Percentiles rank a stretch among this genome's conserved stretches.
Evolutionary conservation across 23 red algal species (phyloP).

Genomic region (Gracilaria vermiculophylla): DNA sequence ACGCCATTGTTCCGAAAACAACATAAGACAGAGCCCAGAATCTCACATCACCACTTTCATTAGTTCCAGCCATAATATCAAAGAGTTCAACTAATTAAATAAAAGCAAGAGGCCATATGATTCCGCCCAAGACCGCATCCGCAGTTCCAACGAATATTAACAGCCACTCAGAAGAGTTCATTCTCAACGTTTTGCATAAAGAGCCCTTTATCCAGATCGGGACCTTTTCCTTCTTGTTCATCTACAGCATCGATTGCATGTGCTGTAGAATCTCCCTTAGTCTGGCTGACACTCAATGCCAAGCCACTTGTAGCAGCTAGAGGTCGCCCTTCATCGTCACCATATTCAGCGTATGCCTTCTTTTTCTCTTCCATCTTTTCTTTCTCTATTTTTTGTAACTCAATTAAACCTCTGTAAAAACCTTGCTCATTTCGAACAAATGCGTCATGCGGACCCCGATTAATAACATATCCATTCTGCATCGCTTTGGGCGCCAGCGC

Average conservation of each 20-base stretch:
- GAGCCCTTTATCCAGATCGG: constrained; percentile 14
- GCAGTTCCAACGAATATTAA: constrained; percentile 26
- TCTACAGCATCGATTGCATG: not conserved
- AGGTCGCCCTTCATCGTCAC: not conserved
- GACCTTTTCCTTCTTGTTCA: not conserved
- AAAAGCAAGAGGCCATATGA: constrained; percentile 34
- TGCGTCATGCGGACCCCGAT: constrained; percentile 7
- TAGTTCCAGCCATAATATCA: constrained; percentile 29
- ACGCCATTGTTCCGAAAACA: constrained; percentile 3
- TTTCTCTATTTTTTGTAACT: not conserved
- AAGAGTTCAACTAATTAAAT: constrained; percentile 20
- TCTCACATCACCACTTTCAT: constrained; percentile 6
- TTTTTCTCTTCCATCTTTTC: constrained; percentile 35
- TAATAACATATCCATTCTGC: not conserved
- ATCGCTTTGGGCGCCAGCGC: too few relatives aligned
- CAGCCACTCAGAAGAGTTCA: constrained; percentile 31
- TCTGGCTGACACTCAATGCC: too few relatives aligned
- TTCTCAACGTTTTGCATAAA: not conserved
- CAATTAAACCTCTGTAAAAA: constrained; percentile 4
- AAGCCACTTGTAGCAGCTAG: not conserved
- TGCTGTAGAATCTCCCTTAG: not conserved
- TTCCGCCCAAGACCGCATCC: constrained; percentile 12
- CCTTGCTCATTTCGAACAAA: constrained; percentile 3
- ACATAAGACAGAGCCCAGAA: constrained; percentile 40
- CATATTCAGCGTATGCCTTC: not conserved